Percentiles rank a stretch among this genome's conserved stretches.
These are phyloP conservation scores for Trichophyton equinum DNA, from an alignment of 2,329 filamentous ascomycete species.

Conservation along the genomic window DNA sequence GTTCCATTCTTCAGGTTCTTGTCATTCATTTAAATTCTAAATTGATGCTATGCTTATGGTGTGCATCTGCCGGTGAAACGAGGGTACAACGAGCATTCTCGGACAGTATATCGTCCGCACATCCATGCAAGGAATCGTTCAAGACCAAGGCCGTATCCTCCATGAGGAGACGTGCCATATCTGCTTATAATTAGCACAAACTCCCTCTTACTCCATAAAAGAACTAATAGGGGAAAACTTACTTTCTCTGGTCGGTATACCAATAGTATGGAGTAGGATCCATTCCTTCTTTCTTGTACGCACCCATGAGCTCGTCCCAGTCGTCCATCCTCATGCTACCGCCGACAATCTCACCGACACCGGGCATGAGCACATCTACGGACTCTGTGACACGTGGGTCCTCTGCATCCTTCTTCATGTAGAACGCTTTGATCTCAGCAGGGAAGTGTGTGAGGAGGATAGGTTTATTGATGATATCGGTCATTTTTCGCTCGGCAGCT, in stretches of 20 bases:
- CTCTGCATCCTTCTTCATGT: slow-evolving; percentile 80
- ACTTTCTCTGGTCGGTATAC: slow-evolving; percentile 97
- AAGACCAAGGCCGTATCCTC: slow-evolving; percentile 82
- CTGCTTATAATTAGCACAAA: slow-evolving; percentile 29
- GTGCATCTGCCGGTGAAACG: slow-evolving; percentile 40
- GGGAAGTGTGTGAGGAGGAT: slow-evolving; percentile 98
- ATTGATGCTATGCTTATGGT: slow-evolving; percentile 22
- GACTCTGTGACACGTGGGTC: slow-evolving; percentile 82
- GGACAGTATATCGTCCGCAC: slow-evolving; percentile 53
- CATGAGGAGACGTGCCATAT: slow-evolving; percentile 84
- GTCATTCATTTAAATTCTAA: background rate
- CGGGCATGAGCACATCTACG: slow-evolving; percentile 79
- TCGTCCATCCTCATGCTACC: slow-evolving; percentile 93
- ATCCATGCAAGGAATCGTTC: slow-evolving; percentile 66
- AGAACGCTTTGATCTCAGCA: slow-evolving; percentile 94
- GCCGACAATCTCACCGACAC: slow-evolving; percentile 92
- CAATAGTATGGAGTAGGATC: slow-evolving; percentile 83
- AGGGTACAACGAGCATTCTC: slow-evolving; percentile 44
- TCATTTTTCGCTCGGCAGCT: slow-evolving; percentile 93
- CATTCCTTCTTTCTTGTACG: slow-evolving; percentile 78
- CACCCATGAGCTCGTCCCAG: slow-evolving; percentile 77
- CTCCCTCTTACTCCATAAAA: slow-evolving; percentile 6
- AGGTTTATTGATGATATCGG: slow-evolving; percentile 85
- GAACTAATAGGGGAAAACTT: slow-evolving; percentile 30
- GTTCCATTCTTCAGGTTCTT: background rate